A percentile compares a stretch with the other conserved stretches of the same genome.
Evolutionary conservation across 2,329 filamentous ascomycete genomes (phyloP).

Genomic region (Ascochyta pisi): DNA sequence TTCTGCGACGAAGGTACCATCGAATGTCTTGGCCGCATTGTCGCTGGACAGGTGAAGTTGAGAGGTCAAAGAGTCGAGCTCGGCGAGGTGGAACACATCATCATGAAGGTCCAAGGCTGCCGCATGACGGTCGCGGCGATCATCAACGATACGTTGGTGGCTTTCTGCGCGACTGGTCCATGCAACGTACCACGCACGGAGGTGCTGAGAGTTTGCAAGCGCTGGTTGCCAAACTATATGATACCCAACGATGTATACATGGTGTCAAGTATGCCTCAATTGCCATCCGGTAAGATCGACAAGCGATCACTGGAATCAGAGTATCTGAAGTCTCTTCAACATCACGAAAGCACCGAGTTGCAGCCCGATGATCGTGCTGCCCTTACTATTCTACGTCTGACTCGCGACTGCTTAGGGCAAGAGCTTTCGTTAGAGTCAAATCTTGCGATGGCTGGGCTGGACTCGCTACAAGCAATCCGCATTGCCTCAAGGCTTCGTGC

Average conservation of each 20-base stretch:
- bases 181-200: constrained; percentile 47
- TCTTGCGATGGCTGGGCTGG: constrained; percentile 65
- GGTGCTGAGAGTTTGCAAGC: constrained; percentile 67
- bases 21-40: constrained; percentile 84
- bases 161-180: constrained; percentile 70
- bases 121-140: constrained; percentile 72
- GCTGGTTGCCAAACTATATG: constrained; percentile 86
- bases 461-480: constrained; percentile 69
- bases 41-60: constrained; percentile 83
- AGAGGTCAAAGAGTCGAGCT: constrained; percentile 84
- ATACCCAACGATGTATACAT: constrained; percentile 75
- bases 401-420: constrained; percentile 53
- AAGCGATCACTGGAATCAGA: constrained; percentile 66
- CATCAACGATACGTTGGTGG: constrained; percentile 71
- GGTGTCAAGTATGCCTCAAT: constrained; percentile 69
- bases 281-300: constrained; percentile 86
- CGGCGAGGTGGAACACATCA: constrained; percentile 60
- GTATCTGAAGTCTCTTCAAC: constrained; percentile 52
- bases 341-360: constrained; percentile 21
- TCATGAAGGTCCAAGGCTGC: constrained; percentile 50
- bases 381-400: constrained; percentile 48
- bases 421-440: constrained; percentile 49
- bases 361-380: constrained; percentile 19
- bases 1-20: constrained; percentile 72
- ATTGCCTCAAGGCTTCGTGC: constrained; percentile 70